phyloP scores from a whole-genome alignment of 2,329 filamentous ascomycete genomes.

The Aureobasidium sp. region DNA sequence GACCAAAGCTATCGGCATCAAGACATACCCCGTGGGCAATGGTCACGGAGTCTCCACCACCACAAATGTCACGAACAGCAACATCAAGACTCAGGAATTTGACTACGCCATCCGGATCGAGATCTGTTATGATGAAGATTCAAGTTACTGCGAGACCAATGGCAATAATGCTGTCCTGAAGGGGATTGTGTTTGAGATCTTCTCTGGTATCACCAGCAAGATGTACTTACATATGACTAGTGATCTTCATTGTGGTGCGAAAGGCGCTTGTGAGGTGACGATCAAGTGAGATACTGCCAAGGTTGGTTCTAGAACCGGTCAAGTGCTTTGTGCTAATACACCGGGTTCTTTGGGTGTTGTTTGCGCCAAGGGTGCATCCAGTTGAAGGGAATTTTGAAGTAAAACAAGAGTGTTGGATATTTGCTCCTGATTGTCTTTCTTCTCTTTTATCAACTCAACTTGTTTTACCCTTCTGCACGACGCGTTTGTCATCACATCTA shows the following conservation, averaged over 20 bases:
- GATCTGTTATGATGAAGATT: constrained; percentile 34
- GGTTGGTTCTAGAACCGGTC: background rate
- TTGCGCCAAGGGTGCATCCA: constrained; percentile 16
- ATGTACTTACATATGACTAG: background rate
- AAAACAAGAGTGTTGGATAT: background rate
- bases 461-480: background rate
- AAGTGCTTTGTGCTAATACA: background rate
- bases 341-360: background rate
- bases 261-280: background rate
- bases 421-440: background rate
- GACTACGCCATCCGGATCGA: constrained; percentile 41
- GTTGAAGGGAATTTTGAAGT: background rate
- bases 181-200: constrained; percentile 30
- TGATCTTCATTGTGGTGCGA: background rate
- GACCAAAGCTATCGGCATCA: constrained; percentile 40
- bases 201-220: constrained; percentile 31
- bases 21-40: constrained; percentile 34
- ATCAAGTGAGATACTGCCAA: background rate
- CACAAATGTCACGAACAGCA: constrained; percentile 34
- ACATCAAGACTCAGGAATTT: constrained; percentile 29
- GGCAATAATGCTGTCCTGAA: constrained; percentile 29
- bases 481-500: background rate
- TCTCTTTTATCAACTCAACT: too few relatives aligned
- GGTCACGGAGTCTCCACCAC: constrained; percentile 31
- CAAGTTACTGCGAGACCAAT: constrained; percentile 28